phyloP scores from a whole-genome alignment of 1,284 basidiomycete genomes.

The Ceratobasidium sp. region DNA sequence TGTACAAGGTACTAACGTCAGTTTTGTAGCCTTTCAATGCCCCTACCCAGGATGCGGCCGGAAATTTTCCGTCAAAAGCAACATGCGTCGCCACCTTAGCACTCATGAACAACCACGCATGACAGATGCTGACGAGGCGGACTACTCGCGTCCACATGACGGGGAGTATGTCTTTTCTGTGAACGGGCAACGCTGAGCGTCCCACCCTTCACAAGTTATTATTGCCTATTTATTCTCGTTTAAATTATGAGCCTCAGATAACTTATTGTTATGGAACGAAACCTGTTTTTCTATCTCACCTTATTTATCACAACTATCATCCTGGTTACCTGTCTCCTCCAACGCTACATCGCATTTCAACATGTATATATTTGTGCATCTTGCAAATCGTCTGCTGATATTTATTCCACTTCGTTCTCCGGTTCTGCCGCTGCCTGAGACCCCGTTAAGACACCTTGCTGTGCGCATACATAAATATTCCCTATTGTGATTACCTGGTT shows the following conservation, averaged over 20 bases:
- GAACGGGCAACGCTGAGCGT: conserved; percentile 6
- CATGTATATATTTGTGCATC: no score
- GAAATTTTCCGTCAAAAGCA: conserved; percentile 83
- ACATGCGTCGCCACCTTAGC: conserved; percentile 83
- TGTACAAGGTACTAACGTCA: conserved; percentile 36
- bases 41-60: conserved; percentile 76
- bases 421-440: no score
- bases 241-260: neutral
- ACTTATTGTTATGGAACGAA: conserved; percentile 6
- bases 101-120: conserved; percentile 59
- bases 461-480: no score
- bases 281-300: neutral
- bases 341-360: no score
- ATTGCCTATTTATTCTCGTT: conserved; percentile 16
- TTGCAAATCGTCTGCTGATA: neutral
- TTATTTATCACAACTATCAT: neutral
- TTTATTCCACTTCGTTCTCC: neutral
- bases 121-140: conserved; percentile 24
- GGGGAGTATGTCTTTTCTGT: conserved; percentile 19
- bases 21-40: conserved; percentile 70
- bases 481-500: no score
- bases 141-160: neutral
- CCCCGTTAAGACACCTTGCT: no score
- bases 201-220: neutral
- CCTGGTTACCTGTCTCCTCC: neutral